phyloP scores from a whole-genome alignment of 495 filamentous ascomycete species.

The Penicillium diatomitis region DNA sequence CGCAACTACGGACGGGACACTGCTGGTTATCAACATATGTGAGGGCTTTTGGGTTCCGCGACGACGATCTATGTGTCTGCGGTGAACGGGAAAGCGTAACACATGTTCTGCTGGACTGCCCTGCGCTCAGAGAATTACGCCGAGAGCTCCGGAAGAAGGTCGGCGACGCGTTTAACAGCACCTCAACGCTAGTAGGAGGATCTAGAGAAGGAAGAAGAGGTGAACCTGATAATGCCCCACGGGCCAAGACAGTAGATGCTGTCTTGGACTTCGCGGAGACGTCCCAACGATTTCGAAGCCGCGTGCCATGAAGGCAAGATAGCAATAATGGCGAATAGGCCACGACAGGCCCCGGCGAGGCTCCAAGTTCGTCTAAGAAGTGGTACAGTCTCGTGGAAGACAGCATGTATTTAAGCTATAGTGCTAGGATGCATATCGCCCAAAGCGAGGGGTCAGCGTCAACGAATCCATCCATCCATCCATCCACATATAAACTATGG shows the following conservation, averaged over 20 bases:
- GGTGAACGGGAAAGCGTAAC: conserved; percentile 11
- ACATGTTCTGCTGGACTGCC: conserved; percentile 13
- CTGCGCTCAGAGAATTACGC: conserved; percentile 4
- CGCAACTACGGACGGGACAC: conserved; percentile 14
- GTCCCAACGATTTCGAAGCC: conserved; percentile 23
- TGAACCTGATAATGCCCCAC: conserved; percentile 12
- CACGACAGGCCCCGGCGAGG: conserved; percentile 18
- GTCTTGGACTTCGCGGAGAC: conserved; percentile 23
- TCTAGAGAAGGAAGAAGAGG: conserved; percentile 19
- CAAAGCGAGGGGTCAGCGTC: background rate
- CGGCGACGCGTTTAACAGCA: conserved; percentile 15
- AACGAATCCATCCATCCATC: background rate
- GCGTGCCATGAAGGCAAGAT: conserved; percentile 20
- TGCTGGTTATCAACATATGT: conserved; percentile 9
- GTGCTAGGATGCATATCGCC: background rate
- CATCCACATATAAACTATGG: too few relatives aligned
- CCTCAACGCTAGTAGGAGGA: conserved; percentile 16
- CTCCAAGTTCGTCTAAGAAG: too few relatives aligned
- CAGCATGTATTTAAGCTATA: background rate
- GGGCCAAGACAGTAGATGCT: conserved; percentile 14
- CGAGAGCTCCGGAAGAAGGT: conserved; percentile 11
- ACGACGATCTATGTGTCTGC: conserved; percentile 10
- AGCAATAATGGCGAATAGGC: conserved; percentile 14
- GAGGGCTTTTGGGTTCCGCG: conserved; percentile 2
- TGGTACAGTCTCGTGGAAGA: too few relatives aligned